Evolutionary conservation across 2,329 filamentous ascomycete species (phyloP), one percentile per base, ranked within the genome.

Genomic region (Beauveria pseudobassiana): DNA sequence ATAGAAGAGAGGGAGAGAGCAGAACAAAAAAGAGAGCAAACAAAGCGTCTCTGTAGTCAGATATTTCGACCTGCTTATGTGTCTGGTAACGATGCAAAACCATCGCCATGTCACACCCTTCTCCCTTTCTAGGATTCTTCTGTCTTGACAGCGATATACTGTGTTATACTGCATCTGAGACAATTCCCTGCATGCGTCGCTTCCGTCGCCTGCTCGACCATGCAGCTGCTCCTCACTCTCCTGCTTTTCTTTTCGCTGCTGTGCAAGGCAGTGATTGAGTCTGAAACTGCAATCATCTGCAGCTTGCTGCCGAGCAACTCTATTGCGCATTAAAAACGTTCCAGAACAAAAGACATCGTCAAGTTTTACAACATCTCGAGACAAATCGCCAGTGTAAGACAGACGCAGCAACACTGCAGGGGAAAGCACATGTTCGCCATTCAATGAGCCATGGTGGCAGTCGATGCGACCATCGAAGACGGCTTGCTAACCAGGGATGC

Each of bases 121-220:
- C 22, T 16, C 4, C 5, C 18, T 12, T 16, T 28, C 5, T 18
- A 20, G 7, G 16, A n/a, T 54, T 6, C 40, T 20, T 55, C 24
- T 30, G 12, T 28, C 54, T 5, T 46, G 7, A 18, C 12, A 30
- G 20, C 34, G 18, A 26, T 49, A 26, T 26, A 20, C 30, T 22
- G 18, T 58, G n/a, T 53, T 28, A 16, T 58, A 30, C 48, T 8
- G 58, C 51, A 40, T 43, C 49, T 60, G 58, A 60, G 49, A 60
- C 58, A 60, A 20, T 28, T 54, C 53, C 50, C 54, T 60, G 58
- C 58, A 54, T 26, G 58, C 28, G 40, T 48, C 50, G 58, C 30
- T 60, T 38, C 22, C 28, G n/a, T 24, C n/a, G 26, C 48, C 30
- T 18, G 18, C 30, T 20, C 6, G 24, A 26, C 40, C 40, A 60